These are phyloP conservation scores for Neurospora sp. DNA, from an alignment of 495 filamentous ascomycete genomes.

Conservation along the genomic window DNA sequence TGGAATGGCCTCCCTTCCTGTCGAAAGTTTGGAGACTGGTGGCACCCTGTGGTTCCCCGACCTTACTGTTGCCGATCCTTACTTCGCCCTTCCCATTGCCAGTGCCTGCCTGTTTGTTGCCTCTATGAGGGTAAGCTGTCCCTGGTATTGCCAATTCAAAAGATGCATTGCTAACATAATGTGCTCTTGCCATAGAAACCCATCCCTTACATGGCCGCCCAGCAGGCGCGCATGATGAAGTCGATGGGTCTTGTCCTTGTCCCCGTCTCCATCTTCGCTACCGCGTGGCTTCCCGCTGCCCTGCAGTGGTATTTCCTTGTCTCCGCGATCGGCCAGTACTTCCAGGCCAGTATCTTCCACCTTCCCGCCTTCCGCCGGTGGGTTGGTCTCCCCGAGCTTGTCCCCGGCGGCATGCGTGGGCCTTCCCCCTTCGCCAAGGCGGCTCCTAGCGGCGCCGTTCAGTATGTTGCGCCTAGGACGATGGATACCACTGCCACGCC, in stretches of 20 bases:
- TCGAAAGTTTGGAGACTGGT: conserved; percentile 62
- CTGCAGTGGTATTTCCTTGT: conserved; percentile 64
- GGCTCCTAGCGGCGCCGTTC: conserved; percentile 7
- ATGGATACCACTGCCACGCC: conserved; percentile 14
- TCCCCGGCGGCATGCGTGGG: not conserved
- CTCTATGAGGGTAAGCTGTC: conserved; percentile 46
- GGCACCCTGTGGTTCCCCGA: conserved; percentile 70
- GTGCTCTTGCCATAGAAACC: conserved; percentile 15
- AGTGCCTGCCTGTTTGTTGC: conserved; percentile 40
- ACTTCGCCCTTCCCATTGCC: conserved; percentile 55
- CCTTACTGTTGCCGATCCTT: conserved; percentile 68
- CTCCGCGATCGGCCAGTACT: conserved; percentile 43
- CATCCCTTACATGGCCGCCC: conserved; percentile 23
- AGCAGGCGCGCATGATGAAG: conserved; percentile 33
- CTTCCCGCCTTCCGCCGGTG: conserved; percentile 35
- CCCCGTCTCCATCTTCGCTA: conserved; percentile 49
- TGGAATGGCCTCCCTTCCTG: conserved; percentile 66
- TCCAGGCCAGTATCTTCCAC: conserved; percentile 49
- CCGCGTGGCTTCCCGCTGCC: conserved; percentile 52
- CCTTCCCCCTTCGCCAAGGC: not conserved
- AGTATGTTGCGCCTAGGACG: conserved; percentile 19
- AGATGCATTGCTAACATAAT: not conserved
- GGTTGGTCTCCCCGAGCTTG: conserved; percentile 41
- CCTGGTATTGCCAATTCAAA: not conserved
- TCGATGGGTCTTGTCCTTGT: conserved; percentile 50